Conservation (phyloP, 1,284 basidiomycete species). For the Cutaneotrichosporon cavernicola region DNA sequence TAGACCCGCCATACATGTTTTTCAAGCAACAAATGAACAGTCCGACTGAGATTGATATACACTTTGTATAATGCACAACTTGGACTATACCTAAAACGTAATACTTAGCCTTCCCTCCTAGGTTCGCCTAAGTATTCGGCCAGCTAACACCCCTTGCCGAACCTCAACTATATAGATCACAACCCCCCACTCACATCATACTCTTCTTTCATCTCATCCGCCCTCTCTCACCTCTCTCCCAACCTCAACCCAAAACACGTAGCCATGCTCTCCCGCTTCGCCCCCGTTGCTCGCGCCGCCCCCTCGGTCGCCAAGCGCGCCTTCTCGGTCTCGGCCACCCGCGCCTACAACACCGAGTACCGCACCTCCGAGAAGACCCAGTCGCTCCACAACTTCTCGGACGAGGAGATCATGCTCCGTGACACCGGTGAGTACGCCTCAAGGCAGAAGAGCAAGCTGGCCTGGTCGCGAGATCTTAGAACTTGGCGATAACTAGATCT, state of each 20-base stretch:
- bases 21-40: too few relatives aligned
- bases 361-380: conserved; percentile 47
- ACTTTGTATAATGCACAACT: not conserved
- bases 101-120: too few relatives aligned
- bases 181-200: not conserved
- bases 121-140: conserved; percentile 2
- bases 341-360: conserved; percentile 41
- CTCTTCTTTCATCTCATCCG: conserved; percentile 1
- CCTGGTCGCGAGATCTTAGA: not conserved
- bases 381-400: conserved; percentile 72
- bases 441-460: too few relatives aligned
- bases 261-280: conserved; percentile 25
- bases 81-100: not conserved
- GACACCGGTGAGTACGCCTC: conserved; percentile 66
- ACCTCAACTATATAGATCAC: conserved; percentile 3
- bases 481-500: too few relatives aligned
- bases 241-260: conserved; percentile 11
- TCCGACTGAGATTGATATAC: too few relatives aligned
- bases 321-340: conserved; percentile 31
- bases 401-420: conserved; percentile 86
- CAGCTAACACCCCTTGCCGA: not conserved
- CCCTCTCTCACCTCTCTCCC: conserved; percentile 7
- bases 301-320: conserved; percentile 19
- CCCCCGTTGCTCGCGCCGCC: conserved; percentile 24
- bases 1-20: not conserved